Conservation (phyloP, 2,329 filamentous ascomycete species). For the Botryotinia narcissicola region DNA sequence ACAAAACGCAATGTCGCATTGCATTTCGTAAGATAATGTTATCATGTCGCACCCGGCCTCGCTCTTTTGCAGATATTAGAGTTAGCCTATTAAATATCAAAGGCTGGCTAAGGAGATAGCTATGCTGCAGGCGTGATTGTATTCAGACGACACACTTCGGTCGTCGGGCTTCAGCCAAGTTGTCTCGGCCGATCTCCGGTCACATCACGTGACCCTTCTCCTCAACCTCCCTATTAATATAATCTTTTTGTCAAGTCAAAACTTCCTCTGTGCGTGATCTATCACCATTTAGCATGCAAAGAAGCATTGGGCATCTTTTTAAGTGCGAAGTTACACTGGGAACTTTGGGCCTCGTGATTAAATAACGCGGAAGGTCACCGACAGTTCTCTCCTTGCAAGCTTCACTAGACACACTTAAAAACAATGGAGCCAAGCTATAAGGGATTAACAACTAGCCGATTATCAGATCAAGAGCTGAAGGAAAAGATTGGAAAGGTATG, state of each 20-base stretch:
- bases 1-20: conserved; percentile 6
- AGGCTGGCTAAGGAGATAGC: neutral
- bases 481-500: conserved; percentile 34
- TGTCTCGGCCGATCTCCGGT: neutral
- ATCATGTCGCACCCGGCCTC: neutral
- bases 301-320: neutral
- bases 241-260: neutral
- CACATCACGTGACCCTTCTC: neutral
- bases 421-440: neutral
- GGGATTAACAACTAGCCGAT: conserved; percentile 4
- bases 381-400: neutral
- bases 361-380: neutral
- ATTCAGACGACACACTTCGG: neutral
- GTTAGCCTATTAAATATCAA: neutral
- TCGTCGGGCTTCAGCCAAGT: neutral
- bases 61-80: neutral
- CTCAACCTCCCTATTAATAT: neutral
- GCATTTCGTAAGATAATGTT: neutral
- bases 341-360: neutral
- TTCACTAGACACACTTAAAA: neutral
- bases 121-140: neutral
- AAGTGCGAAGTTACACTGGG: neutral
- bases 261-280: neutral
- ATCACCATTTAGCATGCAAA: neutral
- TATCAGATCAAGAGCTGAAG: conserved; percentile 31